Percentiles rank a stretch among this genome's conserved stretches.
phyloP scores from a whole-genome alignment of 2,329 filamentous ascomycete genomes.

The Thielaviopsis ethacetica region DNA sequence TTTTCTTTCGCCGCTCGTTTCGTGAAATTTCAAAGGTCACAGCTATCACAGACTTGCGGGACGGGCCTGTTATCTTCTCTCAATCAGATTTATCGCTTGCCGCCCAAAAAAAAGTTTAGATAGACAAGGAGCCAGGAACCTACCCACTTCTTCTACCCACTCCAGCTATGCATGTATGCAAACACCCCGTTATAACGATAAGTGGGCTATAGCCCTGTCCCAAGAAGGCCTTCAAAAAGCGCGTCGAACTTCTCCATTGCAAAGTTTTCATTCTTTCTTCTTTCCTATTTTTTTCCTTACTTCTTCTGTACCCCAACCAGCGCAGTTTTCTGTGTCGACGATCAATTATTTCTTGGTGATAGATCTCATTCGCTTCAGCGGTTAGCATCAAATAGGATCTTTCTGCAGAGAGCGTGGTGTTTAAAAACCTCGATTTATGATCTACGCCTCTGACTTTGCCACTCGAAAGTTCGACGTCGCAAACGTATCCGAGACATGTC shows the following conservation, averaged over 20 bases:
- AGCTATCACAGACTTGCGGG: not conserved
- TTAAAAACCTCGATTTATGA: not conserved
- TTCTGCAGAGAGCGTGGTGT: not conserved
- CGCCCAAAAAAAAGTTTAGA: not conserved
- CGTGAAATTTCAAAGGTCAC: not conserved
- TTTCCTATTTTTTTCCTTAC: not conserved
- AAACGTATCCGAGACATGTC: not conserved
- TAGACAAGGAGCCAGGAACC: not conserved
- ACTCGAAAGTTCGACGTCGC: conserved; percentile 5
- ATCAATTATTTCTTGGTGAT: not conserved
- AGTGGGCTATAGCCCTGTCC: conserved; percentile 7
- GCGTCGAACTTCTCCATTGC: not conserved
- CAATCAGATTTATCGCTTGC: not conserved
- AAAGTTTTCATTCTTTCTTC: not conserved
- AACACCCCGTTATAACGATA: not conserved
- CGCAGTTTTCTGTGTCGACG: not conserved
- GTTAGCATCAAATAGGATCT: not conserved
- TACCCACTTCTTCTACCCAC: not conserved
- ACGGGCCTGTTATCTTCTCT: not conserved
- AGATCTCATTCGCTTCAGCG: not conserved
- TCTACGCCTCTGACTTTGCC: not conserved
- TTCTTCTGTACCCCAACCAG: not conserved
- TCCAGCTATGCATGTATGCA: not conserved
- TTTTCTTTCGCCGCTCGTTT: not conserved
- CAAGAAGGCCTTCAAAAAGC: conserved; percentile 6